Evolutionary conservation across 768 basidiomycete species (phyloP).

Genomic region (Suillus subaureus): DNA sequence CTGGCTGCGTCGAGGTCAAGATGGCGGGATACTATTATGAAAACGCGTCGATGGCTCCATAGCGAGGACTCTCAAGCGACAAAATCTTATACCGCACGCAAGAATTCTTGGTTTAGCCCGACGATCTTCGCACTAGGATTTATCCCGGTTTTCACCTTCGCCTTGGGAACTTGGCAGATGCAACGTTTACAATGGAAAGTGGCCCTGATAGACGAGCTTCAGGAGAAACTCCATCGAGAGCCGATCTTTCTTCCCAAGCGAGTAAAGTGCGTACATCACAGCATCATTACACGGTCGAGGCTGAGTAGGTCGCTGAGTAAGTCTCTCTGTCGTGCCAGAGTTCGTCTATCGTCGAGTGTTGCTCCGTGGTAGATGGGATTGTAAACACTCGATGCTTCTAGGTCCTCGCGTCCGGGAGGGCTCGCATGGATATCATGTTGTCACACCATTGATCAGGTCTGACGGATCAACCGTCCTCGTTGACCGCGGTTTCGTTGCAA

Average conservation of each 20-base stretch:
- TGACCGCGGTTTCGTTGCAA: slow-evolving; percentile 86
- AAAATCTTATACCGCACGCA: slow-evolving; percentile 58
- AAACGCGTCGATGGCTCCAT: slow-evolving; percentile 20
- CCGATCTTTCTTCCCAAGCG: slow-evolving; percentile 78
- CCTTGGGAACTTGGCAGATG: slow-evolving; percentile 92
- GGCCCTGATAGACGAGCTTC: slow-evolving; percentile 88
- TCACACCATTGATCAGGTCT: slow-evolving; percentile 82
- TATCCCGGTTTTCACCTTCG: slow-evolving; percentile 90
- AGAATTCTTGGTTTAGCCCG: slow-evolving; percentile 65
- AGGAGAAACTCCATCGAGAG: slow-evolving; percentile 81
- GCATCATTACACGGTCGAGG: slow-evolving; percentile 17
- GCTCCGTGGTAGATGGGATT: slow-evolving; percentile 78
- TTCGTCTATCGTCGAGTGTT: slow-evolving; percentile 87
- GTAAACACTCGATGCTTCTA: slow-evolving; percentile 75
- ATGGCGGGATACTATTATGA: slow-evolving; percentile 11
- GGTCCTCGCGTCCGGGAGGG: slow-evolving; percentile 89
- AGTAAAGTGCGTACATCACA: slow-evolving; percentile 70
- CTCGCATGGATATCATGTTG: slow-evolving; percentile 82
- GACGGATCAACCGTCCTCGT: slow-evolving; percentile 87
- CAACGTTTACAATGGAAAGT: slow-evolving; percentile 95
- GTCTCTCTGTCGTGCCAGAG: slow-evolving; percentile 79
- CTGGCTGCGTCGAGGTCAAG: slow-evolving; percentile 13
- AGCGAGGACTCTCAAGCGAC: slow-evolving; percentile 25
- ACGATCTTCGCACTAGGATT: slow-evolving; percentile 77
- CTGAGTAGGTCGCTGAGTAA: slow-evolving; percentile 32